Percentiles rank a stretch among this genome's conserved stretches.
Conservation (phyloP, 768 basidiomycete species). For the Tephrocybe sp. region DNA sequence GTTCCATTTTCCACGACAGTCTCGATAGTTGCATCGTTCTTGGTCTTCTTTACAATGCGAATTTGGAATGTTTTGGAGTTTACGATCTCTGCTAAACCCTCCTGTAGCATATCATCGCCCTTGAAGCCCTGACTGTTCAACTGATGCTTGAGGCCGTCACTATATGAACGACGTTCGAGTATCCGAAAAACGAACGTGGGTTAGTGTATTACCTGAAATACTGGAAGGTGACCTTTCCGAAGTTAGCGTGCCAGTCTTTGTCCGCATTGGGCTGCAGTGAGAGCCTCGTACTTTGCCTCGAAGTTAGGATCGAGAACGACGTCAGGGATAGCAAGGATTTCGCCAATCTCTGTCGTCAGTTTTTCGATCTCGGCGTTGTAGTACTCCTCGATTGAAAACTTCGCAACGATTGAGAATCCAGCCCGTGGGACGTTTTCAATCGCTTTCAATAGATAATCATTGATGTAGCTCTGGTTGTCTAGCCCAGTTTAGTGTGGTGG, state of each 20-base stretch:
- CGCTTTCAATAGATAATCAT: conserved; percentile 28
- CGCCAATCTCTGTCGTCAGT: conserved; percentile 26
- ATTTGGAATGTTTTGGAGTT: conserved; percentile 35
- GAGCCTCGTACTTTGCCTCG: conserved; percentile 29
- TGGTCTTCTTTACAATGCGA: conserved; percentile 34
- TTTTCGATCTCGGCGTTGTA: conserved; percentile 30
- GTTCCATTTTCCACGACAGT: conserved; percentile 34
- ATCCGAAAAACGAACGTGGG: not conserved
- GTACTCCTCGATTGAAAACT: conserved; percentile 30
- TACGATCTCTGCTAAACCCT: conserved; percentile 35
- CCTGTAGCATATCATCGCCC: conserved; percentile 39
- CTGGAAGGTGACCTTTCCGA: conserved; percentile 24
- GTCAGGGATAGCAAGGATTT: conserved; percentile 30
- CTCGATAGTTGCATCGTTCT: conserved; percentile 26
- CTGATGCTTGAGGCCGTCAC: conserved; percentile 31
- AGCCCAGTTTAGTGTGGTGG: conserved; percentile 29
- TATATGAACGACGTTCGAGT: conserved; percentile 1
- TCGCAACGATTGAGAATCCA: conserved; percentile 27
- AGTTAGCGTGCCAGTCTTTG: conserved; percentile 25
- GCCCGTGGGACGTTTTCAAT: conserved; percentile 33
- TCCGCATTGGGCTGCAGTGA: conserved; percentile 25
- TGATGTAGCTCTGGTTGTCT: conserved; percentile 27
- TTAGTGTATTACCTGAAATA: conserved; percentile 27
- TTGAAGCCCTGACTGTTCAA: conserved; percentile 34
- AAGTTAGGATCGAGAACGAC: conserved; percentile 39